Evolutionary conservation across 345 rosid species (phyloP).

Genomic region (Lagerstroemia speciosa): DNA sequence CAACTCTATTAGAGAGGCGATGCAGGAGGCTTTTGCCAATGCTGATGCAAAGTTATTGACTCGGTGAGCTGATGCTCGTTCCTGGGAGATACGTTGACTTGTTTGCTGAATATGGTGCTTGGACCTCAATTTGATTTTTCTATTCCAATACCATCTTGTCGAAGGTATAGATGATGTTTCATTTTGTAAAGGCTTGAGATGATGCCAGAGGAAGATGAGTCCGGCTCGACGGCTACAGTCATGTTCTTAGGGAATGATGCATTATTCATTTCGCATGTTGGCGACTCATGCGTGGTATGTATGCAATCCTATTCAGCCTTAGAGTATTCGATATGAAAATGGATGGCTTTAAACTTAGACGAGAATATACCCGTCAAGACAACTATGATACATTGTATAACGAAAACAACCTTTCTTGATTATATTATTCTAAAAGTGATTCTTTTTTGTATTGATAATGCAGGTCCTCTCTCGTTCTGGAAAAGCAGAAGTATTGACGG

Average conservation of each 20-base stretch:
- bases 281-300: slow-evolving; percentile 75
- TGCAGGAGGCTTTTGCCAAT: slow-evolving; percentile 55
- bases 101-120: not conserved
- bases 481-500: slow-evolving; percentile 53
- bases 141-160: slow-evolving; percentile 16
- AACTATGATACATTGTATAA: not conserved
- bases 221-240: slow-evolving; percentile 88
- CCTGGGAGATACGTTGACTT: not conserved
- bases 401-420: not conserved
- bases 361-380: slow-evolving; percentile 14
- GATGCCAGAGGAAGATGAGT: slow-evolving; percentile 47
- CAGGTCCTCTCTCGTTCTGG: slow-evolving; percentile 84
- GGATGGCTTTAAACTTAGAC: too few species aligned
- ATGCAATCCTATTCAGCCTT: not conserved
- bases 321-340: not conserved
- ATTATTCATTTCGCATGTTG: slow-evolving; percentile 69
- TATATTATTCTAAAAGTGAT: not conserved
- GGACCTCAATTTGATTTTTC: slow-evolving; percentile 13
- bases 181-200: slow-evolving; percentile 59
- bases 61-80: slow-evolving; percentile 35
- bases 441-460: slow-evolving; percentile 7
- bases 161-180: slow-evolving; percentile 23
- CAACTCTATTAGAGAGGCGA: slow-evolving; percentile 34
- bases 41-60: slow-evolving; percentile 55
- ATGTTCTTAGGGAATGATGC: slow-evolving; percentile 45